phyloP scores from a whole-genome alignment of 352 stramenopile genomes.

The Globisporangium cylindrosporum region DNA sequence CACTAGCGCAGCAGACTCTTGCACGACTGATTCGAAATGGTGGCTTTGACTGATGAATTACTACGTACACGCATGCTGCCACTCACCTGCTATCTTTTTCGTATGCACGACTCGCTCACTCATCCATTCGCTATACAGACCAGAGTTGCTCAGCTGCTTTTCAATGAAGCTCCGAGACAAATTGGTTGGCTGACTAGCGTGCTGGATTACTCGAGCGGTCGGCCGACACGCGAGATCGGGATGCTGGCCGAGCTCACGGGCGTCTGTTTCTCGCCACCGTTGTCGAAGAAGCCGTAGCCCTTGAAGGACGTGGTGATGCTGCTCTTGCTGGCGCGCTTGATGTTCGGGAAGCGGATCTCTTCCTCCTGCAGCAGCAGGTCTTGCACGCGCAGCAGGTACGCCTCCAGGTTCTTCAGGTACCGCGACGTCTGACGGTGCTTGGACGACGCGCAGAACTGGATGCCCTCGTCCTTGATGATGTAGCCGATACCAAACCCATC shows the following conservation, averaged over 20 bases:
- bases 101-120: no score
- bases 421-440: slow-evolving; percentile 80
- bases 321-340: slow-evolving; percentile 42
- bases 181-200: not conserved
- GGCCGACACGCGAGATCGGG: slow-evolving; percentile 13
- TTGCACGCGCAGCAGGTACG: slow-evolving; percentile 75
- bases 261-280: slow-evolving; percentile 11
- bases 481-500: slow-evolving; percentile 97
- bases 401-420: slow-evolving; percentile 83
- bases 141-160: not conserved
- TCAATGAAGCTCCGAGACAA: not conserved
- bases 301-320: slow-evolving; percentile 46
- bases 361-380: slow-evolving; percentile 78
- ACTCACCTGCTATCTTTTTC: no score
- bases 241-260: slow-evolving; percentile 7
- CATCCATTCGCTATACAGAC: no score
- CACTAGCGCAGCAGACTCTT: no score
- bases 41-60: no score
- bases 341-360: slow-evolving; percentile 72
- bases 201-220: slow-evolving; percentile 4
- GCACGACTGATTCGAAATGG: no score
- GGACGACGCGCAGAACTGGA: slow-evolving; percentile 86
- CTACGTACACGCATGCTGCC: no score
- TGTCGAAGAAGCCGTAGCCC: slow-evolving; percentile 82
- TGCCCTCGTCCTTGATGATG: slow-evolving; percentile 95